phyloP scores from a whole-genome alignment of 805 yeast species.

The Candida tibetensis region DNA sequence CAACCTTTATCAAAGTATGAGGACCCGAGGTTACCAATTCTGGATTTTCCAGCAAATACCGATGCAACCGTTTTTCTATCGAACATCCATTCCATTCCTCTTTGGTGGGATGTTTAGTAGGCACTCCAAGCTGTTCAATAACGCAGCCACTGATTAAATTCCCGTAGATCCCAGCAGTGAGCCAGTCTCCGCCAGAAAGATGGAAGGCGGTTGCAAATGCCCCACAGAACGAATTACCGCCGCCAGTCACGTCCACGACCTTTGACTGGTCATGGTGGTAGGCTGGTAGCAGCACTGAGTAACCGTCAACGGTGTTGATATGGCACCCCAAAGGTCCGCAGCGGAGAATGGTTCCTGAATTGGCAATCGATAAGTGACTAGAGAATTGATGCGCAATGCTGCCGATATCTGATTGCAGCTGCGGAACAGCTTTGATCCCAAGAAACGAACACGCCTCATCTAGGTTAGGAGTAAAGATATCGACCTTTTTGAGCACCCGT shows the following conservation, averaged over 20 bases:
- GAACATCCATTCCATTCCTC: conserved; percentile 59
- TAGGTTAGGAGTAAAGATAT: conserved; percentile 78
- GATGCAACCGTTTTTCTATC: conserved; percentile 42
- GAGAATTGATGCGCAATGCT: conserved; percentile 40
- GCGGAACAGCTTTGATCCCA: conserved; percentile 28
- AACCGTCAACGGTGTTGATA: conserved; percentile 31
- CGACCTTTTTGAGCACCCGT: conserved; percentile 43
- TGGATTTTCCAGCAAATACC: conserved; percentile 31
- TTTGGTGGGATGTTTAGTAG: conserved; percentile 30
- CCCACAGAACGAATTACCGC: conserved; percentile 46
- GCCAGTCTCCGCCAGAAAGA: conserved; percentile 45
- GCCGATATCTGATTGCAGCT: not conserved
- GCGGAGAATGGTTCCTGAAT: conserved; percentile 58
- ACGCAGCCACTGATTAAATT: conserved; percentile 76
- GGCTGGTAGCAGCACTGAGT: conserved; percentile 59
- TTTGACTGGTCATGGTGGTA: conserved; percentile 51
- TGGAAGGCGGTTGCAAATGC: conserved; percentile 53
- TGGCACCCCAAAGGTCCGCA: conserved; percentile 77
- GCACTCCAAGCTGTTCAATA: conserved; percentile 81
- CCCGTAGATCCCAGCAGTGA: conserved; percentile 61
- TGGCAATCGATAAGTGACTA: conserved; percentile 36
- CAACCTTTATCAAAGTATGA: no score
- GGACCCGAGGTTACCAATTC: no score
- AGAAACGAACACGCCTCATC: conserved; percentile 74
- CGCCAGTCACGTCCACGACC: conserved; percentile 45